phyloP scores from a whole-genome alignment of 2,329 filamentous ascomycete genomes.

The Ophiocordyceps sinensis region DNA sequence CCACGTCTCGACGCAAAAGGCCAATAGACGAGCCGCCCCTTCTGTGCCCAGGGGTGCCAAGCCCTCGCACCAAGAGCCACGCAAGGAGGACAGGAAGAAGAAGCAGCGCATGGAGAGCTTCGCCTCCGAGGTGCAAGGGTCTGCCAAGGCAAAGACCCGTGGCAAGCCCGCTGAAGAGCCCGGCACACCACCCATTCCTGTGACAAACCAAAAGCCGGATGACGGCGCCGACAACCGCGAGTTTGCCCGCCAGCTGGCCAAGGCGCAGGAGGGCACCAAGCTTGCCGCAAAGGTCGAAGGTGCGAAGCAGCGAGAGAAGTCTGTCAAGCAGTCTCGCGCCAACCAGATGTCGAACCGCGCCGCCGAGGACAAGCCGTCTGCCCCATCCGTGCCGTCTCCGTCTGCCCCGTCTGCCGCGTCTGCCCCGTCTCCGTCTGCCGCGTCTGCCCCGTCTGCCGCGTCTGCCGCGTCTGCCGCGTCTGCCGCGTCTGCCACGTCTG shows the following conservation, averaged over 20 bases:
- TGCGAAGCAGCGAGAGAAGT: conserved; percentile 51
- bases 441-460: too few species aligned
- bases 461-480: too few species aligned
- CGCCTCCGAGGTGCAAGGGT: conserved; percentile 20
- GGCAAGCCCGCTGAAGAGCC: conserved; percentile 12
- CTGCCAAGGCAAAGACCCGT: conserved; percentile 22
- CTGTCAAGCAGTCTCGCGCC: conserved; percentile 54
- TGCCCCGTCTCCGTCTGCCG: too few species aligned
- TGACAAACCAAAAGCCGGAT: conserved; percentile 28
- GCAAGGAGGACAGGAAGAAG: conserved; percentile 29
- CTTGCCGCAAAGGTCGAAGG: conserved; percentile 37
- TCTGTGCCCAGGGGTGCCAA: conserved; percentile 15
- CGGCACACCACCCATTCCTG: conserved; percentile 11
- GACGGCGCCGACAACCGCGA: conserved; percentile 56
- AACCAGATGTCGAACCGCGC: conserved; percentile 32
- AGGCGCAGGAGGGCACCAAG: conserved; percentile 54
- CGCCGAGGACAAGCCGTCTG: conserved; percentile 27
- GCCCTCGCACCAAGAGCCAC: conserved; percentile 15
- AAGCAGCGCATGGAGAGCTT: conserved; percentile 30
- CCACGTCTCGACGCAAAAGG: conserved; percentile 19
- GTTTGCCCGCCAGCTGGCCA: conserved; percentile 61
- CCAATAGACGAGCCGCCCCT: conserved; percentile 15
- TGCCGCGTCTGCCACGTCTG: too few species aligned
- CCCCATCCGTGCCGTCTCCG: too few species aligned
- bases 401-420: too few species aligned